Evolutionary conservation across 306 rosid species (phyloP).

Genomic region (Lathyrus sativus): DNA sequence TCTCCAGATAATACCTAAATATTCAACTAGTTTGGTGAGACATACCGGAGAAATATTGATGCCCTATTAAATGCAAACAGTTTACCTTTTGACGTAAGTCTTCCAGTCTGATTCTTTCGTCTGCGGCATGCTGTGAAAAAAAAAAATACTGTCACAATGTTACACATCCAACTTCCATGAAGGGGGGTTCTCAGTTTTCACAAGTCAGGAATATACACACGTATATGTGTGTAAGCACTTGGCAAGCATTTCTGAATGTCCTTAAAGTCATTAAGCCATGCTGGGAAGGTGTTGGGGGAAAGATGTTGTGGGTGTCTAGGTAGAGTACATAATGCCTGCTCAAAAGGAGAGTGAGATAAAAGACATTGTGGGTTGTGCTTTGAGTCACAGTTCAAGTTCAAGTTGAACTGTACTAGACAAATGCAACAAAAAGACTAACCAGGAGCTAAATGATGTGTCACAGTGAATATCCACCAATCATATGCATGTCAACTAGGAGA

Average conservation of each 20-base stretch:
- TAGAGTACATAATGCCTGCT: not conserved
- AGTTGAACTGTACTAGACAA: not conserved
- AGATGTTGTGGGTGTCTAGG: not conserved
- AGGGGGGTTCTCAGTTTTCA: slow-evolving; percentile 13
- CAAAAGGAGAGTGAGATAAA: not conserved
- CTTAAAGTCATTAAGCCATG: slow-evolving; percentile 3
- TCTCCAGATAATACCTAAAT: slow-evolving; percentile 81
- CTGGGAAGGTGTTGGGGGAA: not conserved
- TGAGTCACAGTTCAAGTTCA: slow-evolving; percentile 3
- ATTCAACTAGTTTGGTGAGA: slow-evolving; percentile 40
- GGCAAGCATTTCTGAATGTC: slow-evolving; percentile 14
- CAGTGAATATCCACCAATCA: not conserved
- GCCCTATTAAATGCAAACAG: slow-evolving; percentile 29
- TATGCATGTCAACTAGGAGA: slow-evolving; percentile 10
- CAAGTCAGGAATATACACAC: not conserved
- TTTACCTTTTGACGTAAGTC: slow-evolving; percentile 86
- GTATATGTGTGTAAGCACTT: slow-evolving; percentile 4
- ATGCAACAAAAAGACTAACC: slow-evolving; percentile 9
- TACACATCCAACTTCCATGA: slow-evolving; percentile 30
- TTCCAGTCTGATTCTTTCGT: slow-evolving; percentile 90
- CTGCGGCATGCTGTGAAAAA: slow-evolving; percentile 85
- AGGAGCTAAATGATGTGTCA: not conserved
- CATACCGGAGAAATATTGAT: slow-evolving; percentile 27
- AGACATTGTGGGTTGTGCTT: not conserved
- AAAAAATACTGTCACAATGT: slow-evolving; percentile 28